These are phyloP conservation scores for Naganishia randhawae DNA, from an alignment of 768 basidiomycete species.

Conservation along the genomic window DNA sequence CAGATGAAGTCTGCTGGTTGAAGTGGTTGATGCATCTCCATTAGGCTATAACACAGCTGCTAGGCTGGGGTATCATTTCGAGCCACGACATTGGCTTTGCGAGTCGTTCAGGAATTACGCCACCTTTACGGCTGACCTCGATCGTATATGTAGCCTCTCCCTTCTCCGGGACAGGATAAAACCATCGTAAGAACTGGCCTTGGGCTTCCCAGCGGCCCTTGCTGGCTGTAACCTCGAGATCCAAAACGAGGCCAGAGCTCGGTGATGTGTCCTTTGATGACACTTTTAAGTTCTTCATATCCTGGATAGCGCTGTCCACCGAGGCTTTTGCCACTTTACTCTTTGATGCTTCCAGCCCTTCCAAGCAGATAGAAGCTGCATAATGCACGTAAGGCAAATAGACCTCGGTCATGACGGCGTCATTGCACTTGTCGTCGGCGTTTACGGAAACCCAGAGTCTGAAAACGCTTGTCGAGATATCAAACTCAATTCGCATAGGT, in stretches of 20 bases:
- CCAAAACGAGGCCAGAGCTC: slow-evolving; percentile 30
- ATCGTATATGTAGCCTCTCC: slow-evolving; percentile 52
- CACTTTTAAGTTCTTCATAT: slow-evolving; percentile 16
- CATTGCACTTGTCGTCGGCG: slow-evolving; percentile 56
- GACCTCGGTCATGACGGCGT: slow-evolving; percentile 72
- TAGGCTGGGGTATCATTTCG: slow-evolving; percentile 21
- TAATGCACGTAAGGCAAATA: slow-evolving; percentile 88
- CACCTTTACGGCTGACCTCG: slow-evolving; percentile 54
- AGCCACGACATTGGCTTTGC: slow-evolving; percentile 22
- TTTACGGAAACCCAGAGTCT: slow-evolving; percentile 65
- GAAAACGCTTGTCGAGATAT: slow-evolving; percentile 68
- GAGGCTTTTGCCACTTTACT: slow-evolving; percentile 12
- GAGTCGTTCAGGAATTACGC: slow-evolving; percentile 43
- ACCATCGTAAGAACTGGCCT: slow-evolving; percentile 59
- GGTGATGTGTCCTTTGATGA: slow-evolving; percentile 18
- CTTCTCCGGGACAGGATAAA: slow-evolving; percentile 50
- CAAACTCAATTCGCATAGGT: slow-evolving; percentile 66
- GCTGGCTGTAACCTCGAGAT: slow-evolving; percentile 50
- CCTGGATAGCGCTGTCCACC: slow-evolving; percentile 39
- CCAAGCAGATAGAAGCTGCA: slow-evolving; percentile 52
- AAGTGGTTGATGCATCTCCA: neutral
- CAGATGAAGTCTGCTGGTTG: neutral
- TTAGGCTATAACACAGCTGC: slow-evolving; percentile 8
- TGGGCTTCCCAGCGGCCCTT: slow-evolving; percentile 56
- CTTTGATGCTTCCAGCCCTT: slow-evolving; percentile 4